Conservation (phyloP, 176 grass and related monocot species). For the Paspalum vaginatum region DNA sequence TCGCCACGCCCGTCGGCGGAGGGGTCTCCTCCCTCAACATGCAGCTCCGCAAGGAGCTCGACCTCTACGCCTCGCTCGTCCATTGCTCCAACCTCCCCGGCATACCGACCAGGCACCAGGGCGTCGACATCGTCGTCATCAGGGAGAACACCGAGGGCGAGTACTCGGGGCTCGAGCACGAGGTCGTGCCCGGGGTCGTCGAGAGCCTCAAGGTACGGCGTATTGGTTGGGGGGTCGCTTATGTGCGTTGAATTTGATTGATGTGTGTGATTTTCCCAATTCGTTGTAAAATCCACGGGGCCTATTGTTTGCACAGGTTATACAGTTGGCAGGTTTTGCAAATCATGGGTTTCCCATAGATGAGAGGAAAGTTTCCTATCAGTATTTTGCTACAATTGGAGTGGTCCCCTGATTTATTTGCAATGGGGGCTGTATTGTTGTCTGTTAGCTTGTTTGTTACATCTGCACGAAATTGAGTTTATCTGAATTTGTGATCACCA, state of each 20-base stretch:
- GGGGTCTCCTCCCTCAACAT: conserved; percentile 89
- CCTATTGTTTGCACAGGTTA: neutral
- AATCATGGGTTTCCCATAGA: conserved; percentile 8
- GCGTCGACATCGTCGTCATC: conserved; percentile 93
- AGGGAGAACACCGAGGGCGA: conserved; percentile 97
- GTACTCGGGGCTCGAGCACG: conserved; percentile 97
- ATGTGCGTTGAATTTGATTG: neutral
- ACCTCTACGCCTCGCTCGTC: conserved; percentile 86
- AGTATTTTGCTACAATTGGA: neutral
- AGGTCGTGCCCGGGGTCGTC: conserved; percentile 89
- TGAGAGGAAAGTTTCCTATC: neutral
- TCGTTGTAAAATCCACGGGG: neutral
- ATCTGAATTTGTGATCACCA: neutral
- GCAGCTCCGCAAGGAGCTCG: conserved; percentile 92
- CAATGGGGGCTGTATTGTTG: neutral
- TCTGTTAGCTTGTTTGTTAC: neutral
- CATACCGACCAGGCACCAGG: conserved; percentile 75
- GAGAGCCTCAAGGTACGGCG: conserved; percentile 83
- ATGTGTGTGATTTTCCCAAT: neutral
- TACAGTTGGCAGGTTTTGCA: conserved; percentile 6
- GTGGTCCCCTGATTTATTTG: conserved; percentile 8
- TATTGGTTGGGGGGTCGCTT: conserved; percentile 14
- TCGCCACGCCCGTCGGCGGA: conserved; percentile 78
- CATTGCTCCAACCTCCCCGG: conserved; percentile 85
- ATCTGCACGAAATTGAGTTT: neutral